These are phyloP conservation scores for Colletotrichum coccodes DNA, from an alignment of 2,329 filamentous ascomycete species.

Conservation along the genomic window DNA sequence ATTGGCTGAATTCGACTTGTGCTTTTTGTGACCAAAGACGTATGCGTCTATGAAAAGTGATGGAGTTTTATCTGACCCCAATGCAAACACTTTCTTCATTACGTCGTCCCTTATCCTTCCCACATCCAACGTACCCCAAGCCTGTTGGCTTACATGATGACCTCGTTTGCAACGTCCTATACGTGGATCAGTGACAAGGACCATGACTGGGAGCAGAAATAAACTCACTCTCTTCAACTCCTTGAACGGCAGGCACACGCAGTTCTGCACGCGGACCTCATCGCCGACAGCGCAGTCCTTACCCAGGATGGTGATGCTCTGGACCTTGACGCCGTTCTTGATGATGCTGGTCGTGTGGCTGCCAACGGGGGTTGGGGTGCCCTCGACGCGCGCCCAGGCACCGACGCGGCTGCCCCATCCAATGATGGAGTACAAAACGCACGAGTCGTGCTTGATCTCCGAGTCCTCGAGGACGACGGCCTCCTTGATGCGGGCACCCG, in stretches of 20 bases:
- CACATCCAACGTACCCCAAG: background rate
- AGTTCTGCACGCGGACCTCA: conserved; percentile 96
- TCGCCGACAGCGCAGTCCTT: conserved; percentile 96
- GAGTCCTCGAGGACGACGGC: conserved; percentile 94
- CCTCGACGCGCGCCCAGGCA: conserved; percentile 98
- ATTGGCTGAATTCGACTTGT: conserved; percentile 29
- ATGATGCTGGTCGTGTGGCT: conserved; percentile 95
- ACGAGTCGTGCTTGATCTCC: conserved; percentile 97
- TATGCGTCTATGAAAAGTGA: conserved; percentile 31
- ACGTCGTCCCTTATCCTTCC: conserved; percentile 14
- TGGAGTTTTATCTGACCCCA: conserved; percentile 25
- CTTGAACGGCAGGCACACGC: conserved; percentile 96
- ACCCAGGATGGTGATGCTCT: conserved; percentile 96
- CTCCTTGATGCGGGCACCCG: conserved; percentile 93
- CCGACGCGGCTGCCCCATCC: conserved; percentile 97
- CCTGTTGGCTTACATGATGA: conserved; percentile 80
- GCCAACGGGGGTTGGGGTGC: conserved; percentile 85
- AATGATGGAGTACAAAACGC: conserved; percentile 94
- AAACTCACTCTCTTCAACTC: conserved; percentile 90
- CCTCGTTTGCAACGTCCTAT: conserved; percentile 86
- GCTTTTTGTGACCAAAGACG: conserved; percentile 33
- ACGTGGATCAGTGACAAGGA: conserved; percentile 39
- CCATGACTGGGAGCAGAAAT: background rate
- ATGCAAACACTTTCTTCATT: conserved; percentile 27
- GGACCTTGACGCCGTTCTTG: conserved; percentile 98